Evolutionary conservation across 306 rosid species (phyloP), one percentile per base, ranked within the genome.

Genomic region (Leucaena leucocephala): DNA sequence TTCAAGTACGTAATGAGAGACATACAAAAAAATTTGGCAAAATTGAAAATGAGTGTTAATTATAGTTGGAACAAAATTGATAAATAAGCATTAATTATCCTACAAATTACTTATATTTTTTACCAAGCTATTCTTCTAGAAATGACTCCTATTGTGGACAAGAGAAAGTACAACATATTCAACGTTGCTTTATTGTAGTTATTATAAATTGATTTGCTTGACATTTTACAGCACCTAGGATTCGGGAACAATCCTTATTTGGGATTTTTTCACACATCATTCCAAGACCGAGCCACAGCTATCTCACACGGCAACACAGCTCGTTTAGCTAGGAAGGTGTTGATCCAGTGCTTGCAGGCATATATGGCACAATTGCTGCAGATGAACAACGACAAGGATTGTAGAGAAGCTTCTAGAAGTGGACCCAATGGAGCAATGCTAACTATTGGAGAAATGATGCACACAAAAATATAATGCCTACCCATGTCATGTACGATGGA

Each of bases 351-450:
- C 87, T 91, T 0, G 92, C 92, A 0, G 87, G 89, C 40, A 86
- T 91, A 16, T 91, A 93, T 13, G 93, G 90, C 3, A 81, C 90
- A 79, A 91, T 91, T 0, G 93, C 93, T 0, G 80, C 97, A 2
- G 93, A 91, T 33, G 92, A 89, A 72, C 89, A 84, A 74, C 92
- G 97, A 0, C 93, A n/a, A n/a, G n/a, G n/a, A n/a, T n/a, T n/a
- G n/a, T n/a, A n/a, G n/a, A n/a, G n/a, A n/a, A 91, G 92, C 92
- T 91, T 14, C 87, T 91, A 0, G 97, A 91, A 42, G 89, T 91
- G 72, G 97, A 91, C 49, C 90, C 92, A 77, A 62, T 0, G 89
- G 79, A 0, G 86, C 92, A 4, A 83, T 91, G 89, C 8, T 82
- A 27, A 90, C 93, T 3, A 86, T 91, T 6, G 87, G 78, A 1